These are phyloP conservation scores for Penicillium alfredii DNA, from an alignment of 495 filamentous ascomycete species.

Conservation along the genomic window DNA sequence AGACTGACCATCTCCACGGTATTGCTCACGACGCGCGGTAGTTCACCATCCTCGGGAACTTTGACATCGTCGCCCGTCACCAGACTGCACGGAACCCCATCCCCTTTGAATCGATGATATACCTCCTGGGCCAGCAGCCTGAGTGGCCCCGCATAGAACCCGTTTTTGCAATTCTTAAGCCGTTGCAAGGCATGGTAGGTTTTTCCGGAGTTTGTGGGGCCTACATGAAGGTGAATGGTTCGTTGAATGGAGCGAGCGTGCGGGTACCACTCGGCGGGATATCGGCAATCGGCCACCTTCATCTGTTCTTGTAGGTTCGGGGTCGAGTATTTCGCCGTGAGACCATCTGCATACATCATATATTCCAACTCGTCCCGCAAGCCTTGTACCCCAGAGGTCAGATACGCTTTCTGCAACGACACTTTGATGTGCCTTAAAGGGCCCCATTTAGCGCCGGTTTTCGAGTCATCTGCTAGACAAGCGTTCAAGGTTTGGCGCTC, in stretches of 20 bases:
- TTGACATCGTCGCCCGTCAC: constrained; percentile 88
- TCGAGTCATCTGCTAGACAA: constrained; percentile 21
- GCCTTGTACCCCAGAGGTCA: constrained; percentile 39
- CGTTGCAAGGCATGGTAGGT: constrained; percentile 90
- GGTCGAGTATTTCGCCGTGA: constrained; percentile 37
- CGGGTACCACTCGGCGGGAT: constrained; percentile 88
- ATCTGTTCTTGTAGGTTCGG: constrained; percentile 52
- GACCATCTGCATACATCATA: constrained; percentile 48
- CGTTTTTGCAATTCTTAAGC: constrained; percentile 67
- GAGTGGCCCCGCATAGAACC: constrained; percentile 88
- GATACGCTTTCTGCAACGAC: constrained; percentile 51
- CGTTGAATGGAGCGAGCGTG: constrained; percentile 69
- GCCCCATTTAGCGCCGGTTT: constrained; percentile 9
- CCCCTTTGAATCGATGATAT: constrained; percentile 70
- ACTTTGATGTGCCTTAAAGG: constrained; percentile 22
- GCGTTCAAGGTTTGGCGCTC: constrained; percentile 34
- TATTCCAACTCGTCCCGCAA: constrained; percentile 55
- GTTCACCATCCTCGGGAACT: constrained; percentile 39
- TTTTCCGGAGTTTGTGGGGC: constrained; percentile 97
- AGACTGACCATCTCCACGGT: constrained; percentile 95
- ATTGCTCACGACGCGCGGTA: constrained; percentile 63
- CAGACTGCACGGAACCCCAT: constrained; percentile 67
- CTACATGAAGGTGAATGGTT: constrained; percentile 87
- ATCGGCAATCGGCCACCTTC: constrained; percentile 69
- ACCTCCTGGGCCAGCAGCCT: constrained; percentile 91